Conservation (phyloP, 306 rosid genomes). For the Datisca glomerata region DNA sequence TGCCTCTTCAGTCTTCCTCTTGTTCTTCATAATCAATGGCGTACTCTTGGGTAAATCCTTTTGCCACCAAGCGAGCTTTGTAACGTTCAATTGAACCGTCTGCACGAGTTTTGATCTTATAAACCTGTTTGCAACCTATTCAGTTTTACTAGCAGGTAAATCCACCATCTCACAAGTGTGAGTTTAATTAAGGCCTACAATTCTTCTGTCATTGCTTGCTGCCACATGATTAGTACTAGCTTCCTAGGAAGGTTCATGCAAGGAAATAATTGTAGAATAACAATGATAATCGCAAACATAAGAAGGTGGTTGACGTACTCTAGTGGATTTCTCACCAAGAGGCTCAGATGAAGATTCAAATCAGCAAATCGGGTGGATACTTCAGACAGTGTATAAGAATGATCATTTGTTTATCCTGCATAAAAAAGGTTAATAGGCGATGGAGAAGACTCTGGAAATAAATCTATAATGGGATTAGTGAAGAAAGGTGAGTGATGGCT, state of each 20-base stretch:
- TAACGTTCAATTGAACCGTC: neutral
- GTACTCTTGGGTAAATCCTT: neutral
- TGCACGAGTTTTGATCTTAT: neutral
- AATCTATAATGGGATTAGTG: neutral
- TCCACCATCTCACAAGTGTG: neutral
- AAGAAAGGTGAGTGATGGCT: neutral
- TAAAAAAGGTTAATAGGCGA: too few relatives aligned
- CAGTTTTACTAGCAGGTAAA: neutral
- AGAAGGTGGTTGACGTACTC: too few relatives aligned
- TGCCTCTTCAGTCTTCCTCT: neutral
- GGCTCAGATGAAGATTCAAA: neutral
- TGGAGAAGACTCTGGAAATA: neutral
- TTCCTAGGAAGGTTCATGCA: neutral
- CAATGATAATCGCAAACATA: neutral
- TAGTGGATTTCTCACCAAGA: neutral
- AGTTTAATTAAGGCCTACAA: neutral
- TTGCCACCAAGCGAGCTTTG: neutral
- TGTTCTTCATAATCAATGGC: slow-evolving; percentile 1
- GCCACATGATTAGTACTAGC: neutral
- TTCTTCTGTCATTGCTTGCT: neutral
- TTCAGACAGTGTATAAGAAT: neutral
- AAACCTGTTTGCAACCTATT: neutral
- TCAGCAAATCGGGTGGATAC: neutral
- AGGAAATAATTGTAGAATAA: neutral
- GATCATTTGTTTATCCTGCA: too few relatives aligned